Evolutionary conservation across 495 filamentous ascomycete genomes (phyloP).

Genomic region (Aspergillus nidulans): DNA sequence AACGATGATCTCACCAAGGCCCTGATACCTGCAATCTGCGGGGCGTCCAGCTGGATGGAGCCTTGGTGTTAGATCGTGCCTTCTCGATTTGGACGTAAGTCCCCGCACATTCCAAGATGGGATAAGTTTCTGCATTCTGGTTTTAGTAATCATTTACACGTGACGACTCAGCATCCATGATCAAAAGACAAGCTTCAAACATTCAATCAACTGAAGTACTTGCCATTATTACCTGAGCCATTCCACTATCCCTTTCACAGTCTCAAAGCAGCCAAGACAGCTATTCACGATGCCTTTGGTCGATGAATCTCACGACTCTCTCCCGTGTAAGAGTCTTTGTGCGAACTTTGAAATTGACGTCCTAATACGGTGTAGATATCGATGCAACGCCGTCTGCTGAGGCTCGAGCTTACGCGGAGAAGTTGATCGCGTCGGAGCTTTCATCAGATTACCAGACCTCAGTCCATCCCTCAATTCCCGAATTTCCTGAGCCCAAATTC

Average conservation of each 20-base stretch:
- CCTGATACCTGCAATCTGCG: neutral
- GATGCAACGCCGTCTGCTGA: conserved; percentile 59
- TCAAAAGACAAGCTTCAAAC: neutral
- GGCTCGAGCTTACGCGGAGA: conserved; percentile 53
- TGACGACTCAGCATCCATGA: neutral
- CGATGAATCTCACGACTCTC: conserved; percentile 71
- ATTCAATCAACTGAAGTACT: no score
- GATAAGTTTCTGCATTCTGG: neutral
- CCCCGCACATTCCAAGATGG: neutral
- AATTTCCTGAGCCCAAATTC: conserved; percentile 41
- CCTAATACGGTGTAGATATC: conserved; percentile 53
- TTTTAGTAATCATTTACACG: neutral
- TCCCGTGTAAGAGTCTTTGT: conserved; percentile 61
- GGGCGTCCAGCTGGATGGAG: neutral
- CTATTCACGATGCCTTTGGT: conserved; percentile 63
- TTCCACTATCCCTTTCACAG: neutral
- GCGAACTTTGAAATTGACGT: neutral
- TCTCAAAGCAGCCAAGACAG: neutral
- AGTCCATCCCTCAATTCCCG: conserved; percentile 39
- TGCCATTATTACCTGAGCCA: neutral
- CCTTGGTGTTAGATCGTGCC: neutral
- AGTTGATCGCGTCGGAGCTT: conserved; percentile 64
- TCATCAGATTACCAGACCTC: conserved; percentile 36
- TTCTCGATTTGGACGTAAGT: neutral
- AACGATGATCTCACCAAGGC: neutral